Evolutionary conservation across 768 basidiomycete genomes (phyloP), one percentile per base, ranked within the genome.

Genomic region (Tricholomella constricta): DNA sequence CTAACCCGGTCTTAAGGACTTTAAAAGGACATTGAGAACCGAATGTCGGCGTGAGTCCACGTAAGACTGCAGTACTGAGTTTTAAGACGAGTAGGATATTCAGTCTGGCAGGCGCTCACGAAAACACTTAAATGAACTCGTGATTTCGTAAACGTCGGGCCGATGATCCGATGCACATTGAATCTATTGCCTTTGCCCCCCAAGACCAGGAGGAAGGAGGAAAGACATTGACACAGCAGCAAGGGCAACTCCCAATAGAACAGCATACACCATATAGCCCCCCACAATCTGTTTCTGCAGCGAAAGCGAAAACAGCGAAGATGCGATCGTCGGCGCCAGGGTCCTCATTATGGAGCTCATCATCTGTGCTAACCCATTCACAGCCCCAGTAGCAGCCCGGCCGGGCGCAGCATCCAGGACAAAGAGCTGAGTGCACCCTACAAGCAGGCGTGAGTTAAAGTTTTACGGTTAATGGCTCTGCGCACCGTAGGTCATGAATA

Each of bases 321-420:
- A 58, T 26, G 54, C 48, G 29, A 77, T 57, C 7, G 80, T 71
- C 0, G 84, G 84, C 1, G 80, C 80, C 5, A 84, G 58, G 0
- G 82, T 69, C 22, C 83, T 73, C 58, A 77, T 66, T 4, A 74
- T 67, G 0, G 78, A 81, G 4, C 72, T 71, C 9, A 73, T 59
- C 64, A 81, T 80, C 61, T 86, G 84, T 5, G 75, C 80, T 10
- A 84, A 51, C 6, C 83, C 82, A 54, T 82, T 84, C 7, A 76
- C 73, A 3, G 80, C 74, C 2, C 60, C 57, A 10, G 56, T 45
- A 0, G 57, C 43, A 34, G 57, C 48, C 19, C 42, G 25, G 25
- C 47, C 52, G 29, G 57, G 60, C 2, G 54, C 51, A 25, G 41
- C 57, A 34, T 61, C 55, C 32, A 61, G 22, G 32, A 61, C 41